A percentile compares a stretch with the other conserved stretches of the same genome.
Evolutionary conservation across 1,284 basidiomycete genomes (phyloP).

Genomic region (Leucoagaricus sp.): DNA sequence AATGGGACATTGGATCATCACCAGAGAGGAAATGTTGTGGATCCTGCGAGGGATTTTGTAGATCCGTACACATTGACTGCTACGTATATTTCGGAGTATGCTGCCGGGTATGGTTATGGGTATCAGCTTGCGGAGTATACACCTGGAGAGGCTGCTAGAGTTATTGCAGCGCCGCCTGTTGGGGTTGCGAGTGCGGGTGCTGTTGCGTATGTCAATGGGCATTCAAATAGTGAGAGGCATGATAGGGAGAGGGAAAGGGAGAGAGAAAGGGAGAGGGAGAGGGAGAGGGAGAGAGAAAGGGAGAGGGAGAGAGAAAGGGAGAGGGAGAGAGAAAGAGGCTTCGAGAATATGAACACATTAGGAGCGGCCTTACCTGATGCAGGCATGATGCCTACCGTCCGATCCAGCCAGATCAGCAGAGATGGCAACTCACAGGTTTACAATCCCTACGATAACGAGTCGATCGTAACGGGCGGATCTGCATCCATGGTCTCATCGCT

Average conservation of each 20-base stretch:
- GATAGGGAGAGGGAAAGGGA: background rate
- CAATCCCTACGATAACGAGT: background rate
- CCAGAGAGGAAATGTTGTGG: background rate
- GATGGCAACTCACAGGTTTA: conserved; percentile 9
- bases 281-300: conserved; percentile 1
- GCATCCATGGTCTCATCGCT: background rate
- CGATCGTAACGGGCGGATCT: background rate
- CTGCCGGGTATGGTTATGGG: conserved; percentile 20
- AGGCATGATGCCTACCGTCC: background rate
- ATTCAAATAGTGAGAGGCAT: background rate
- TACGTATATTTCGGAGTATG: conserved; percentile 19
- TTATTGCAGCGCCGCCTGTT: background rate
- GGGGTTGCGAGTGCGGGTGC: background rate
- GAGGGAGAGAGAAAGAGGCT: background rate
- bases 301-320: background rate
- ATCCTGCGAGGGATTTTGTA: conserved; percentile 15
- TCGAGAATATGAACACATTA: conserved; percentile 10
- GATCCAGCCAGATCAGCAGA: conserved; percentile 1
- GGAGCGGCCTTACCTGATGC: background rate
- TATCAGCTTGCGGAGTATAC: conserved; percentile 17
- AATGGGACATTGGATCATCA: background rate
- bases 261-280: background rate
- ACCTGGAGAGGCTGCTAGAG: conserved; percentile 16
- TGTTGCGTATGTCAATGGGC: background rate
- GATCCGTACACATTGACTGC: conserved; percentile 20